Base-by-base conservation (phyloP, 441 rosid genomes). In the Adansonia gregorii region DNA sequence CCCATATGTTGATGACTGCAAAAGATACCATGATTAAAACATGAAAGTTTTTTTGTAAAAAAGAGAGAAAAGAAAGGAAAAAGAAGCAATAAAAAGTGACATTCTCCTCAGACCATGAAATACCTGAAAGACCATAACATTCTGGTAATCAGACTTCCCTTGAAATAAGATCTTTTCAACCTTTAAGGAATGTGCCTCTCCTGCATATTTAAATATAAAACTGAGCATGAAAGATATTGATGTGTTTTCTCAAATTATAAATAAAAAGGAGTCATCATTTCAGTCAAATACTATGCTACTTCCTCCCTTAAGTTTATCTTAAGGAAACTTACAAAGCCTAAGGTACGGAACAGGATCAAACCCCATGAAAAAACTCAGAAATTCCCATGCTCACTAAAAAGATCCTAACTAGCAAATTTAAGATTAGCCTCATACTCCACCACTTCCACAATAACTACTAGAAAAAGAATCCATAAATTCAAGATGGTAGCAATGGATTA, bases 81-180 rank as follows among this genome's bases (percentile, higher is more conserved):
- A 52, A 52, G 56, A 52, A 52, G 56, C 56, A 6, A 73, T 0
- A 19, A 11, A 19, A 71, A 4, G 19, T 58, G 6, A 59, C 19
- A 43, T 43, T 71, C n/a, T 71, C 58, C 49, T 72, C 6, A 8
- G 24, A 72, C 19, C 55, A 70, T 41, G 51, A 73, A 75, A 52
- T 84, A 94, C 99, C 99, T 94, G 95, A 80, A 97, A 97, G 77
- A 97, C 98, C 90, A 97, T 90, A 64, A 97, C 95, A 81, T 90
- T 85, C 82, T 97, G 99, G 84, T 87, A 97, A 76, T 94, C 99
- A 65, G 99, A 97, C 85, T 89, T 97, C 56, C 94, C 98, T 79
- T 94, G 89, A 83, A 92, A 97, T 81, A 97, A 79, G 73, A 97
- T 81, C 81, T 92, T 89, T 86, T 97, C 98, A 60, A 97, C 95